Conservation (phyloP, 2,329 filamentous ascomycete genomes). For the Alternaria ventricosa region DNA sequence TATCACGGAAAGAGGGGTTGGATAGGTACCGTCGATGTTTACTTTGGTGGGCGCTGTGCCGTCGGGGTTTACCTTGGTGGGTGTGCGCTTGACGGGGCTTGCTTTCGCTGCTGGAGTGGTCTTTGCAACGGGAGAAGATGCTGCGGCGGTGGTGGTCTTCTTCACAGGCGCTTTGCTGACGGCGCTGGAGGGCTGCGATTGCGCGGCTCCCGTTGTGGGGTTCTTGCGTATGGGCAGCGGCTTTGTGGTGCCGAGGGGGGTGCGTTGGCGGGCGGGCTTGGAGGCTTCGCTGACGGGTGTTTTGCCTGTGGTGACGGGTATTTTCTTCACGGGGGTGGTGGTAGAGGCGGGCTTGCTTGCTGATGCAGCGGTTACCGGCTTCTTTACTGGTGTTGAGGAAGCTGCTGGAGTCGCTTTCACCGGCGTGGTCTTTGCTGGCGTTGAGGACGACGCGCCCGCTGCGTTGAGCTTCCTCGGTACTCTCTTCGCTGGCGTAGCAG, state of each 20-base stretch:
- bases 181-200: conserved; percentile 9
- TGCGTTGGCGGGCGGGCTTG: conserved; percentile 21
- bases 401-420: conserved; percentile 12
- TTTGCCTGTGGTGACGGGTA: conserved; percentile 27
- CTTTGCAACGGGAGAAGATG: conserved; percentile 6
- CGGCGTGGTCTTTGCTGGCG: conserved; percentile 4
- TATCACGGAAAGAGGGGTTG: conserved; percentile 35
- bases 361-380: conserved; percentile 9
- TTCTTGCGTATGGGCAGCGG: conserved; percentile 17
- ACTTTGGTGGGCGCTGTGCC: conserved; percentile 11
- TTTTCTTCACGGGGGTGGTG: conserved; percentile 22
- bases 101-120: conserved; percentile 23
- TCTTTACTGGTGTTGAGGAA: conserved; percentile 11
- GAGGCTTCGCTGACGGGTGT: conserved; percentile 19
- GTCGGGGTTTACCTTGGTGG: conserved; percentile 20
- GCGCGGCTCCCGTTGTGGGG: conserved; percentile 6
- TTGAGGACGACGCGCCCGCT: conserved; percentile 9
- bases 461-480: conserved; percentile 24
- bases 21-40: conserved; percentile 35
- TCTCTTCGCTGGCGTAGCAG: conserved; percentile 35
- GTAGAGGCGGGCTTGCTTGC: conserved; percentile 35
- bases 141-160: conserved; percentile 17
- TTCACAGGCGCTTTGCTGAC: conserved; percentile 25
- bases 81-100: conserved; percentile 34
- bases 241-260: conserved; percentile 30